Conservation (phyloP, 2,329 filamentous ascomycete genomes). For the Ophidiomyces ophidiicola region DNA sequence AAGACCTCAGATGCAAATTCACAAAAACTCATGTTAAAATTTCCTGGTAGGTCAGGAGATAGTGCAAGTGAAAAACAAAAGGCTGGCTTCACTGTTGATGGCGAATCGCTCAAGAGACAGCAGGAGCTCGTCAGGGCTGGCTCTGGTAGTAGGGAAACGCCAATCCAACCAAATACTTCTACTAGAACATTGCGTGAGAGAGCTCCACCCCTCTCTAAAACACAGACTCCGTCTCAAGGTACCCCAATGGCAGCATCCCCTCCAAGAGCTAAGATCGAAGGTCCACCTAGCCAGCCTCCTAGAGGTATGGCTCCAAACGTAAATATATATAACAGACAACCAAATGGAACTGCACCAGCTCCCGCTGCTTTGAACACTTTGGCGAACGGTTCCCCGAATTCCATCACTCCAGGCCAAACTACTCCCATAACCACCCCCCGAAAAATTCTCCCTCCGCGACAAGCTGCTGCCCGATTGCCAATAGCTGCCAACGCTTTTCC, state of each 20-base stretch:
- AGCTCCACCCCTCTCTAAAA: conserved; percentile 8
- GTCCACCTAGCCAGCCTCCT: conserved; percentile 1
- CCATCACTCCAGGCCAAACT: conserved; percentile 1
- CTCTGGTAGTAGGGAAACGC: conserved; percentile 22
- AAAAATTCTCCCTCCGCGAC: too few relatives aligned
- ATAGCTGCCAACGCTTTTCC: not conserved
- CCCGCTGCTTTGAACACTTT: too few relatives aligned
- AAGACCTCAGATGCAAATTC: conserved; percentile 32
- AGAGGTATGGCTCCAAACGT: not conserved
- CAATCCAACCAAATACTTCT: conserved; percentile 15
- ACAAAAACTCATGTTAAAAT: conserved; percentile 60
- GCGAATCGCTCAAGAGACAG: conserved; percentile 42
- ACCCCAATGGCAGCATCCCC: conserved; percentile 8
- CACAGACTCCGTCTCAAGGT: not conserved
- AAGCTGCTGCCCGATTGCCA: not conserved
- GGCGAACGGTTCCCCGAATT: too few relatives aligned
- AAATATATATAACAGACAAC: not conserved
- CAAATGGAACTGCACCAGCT: conserved; percentile 6
- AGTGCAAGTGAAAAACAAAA: conserved; percentile 29
- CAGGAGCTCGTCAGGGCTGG: conserved; percentile 41
- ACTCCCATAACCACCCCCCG: too few relatives aligned
- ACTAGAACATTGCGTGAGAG: conserved; percentile 30
- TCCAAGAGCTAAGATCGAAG: conserved; percentile 20
- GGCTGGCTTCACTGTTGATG: conserved; percentile 42
- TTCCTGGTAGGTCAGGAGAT: conserved; percentile 48